These are phyloP conservation scores for Colletotrichum orbiculare DNA, from an alignment of 2,329 filamentous ascomycete species.

Conservation along the genomic window DNA sequence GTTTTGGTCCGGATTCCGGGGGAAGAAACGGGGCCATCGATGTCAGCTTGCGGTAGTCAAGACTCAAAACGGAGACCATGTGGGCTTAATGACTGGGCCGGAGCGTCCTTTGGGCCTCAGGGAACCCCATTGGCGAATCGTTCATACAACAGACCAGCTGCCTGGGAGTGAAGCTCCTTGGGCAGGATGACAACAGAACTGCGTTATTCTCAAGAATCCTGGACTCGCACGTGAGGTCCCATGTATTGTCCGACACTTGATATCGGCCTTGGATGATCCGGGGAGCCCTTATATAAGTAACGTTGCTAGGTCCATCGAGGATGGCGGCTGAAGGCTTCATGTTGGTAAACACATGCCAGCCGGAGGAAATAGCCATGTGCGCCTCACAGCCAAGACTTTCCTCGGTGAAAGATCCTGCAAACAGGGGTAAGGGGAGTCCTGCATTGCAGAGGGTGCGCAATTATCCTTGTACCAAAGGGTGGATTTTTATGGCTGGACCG, in stretches of 20 bases:
- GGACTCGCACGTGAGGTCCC: neutral
- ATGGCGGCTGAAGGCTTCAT: too few relatives aligned
- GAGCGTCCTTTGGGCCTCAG: constrained; percentile 10
- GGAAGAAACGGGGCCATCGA: constrained; percentile 20
- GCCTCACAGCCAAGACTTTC: neutral
- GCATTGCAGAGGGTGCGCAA: constrained; percentile 12
- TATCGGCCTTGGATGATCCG: neutral
- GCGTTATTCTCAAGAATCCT: constrained; percentile 5
- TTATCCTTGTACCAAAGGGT: constrained; percentile 20
- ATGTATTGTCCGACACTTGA: too few relatives aligned
- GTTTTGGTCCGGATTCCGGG: constrained; percentile 33
- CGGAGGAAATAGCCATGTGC: too few relatives aligned
- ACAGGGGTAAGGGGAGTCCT: neutral
- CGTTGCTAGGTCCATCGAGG: too few relatives aligned
- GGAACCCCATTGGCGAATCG: constrained; percentile 7
- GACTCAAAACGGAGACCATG: constrained; percentile 22
- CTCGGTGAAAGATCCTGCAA: neutral
- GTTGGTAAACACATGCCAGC: too few relatives aligned
- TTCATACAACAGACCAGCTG: neutral
- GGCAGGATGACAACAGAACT: constrained; percentile 27
- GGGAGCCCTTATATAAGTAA: too few relatives aligned
- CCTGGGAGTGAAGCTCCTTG: constrained; percentile 15
- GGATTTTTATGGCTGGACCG: neutral
- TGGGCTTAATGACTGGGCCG: constrained; percentile 35
- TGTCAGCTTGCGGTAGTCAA: constrained; percentile 24